A percentile compares a stretch with the other conserved stretches of the same genome.
Evolutionary conservation across 148 eudicot species (phyloP).

Genomic region (Hydrangea macrophylla): DNA sequence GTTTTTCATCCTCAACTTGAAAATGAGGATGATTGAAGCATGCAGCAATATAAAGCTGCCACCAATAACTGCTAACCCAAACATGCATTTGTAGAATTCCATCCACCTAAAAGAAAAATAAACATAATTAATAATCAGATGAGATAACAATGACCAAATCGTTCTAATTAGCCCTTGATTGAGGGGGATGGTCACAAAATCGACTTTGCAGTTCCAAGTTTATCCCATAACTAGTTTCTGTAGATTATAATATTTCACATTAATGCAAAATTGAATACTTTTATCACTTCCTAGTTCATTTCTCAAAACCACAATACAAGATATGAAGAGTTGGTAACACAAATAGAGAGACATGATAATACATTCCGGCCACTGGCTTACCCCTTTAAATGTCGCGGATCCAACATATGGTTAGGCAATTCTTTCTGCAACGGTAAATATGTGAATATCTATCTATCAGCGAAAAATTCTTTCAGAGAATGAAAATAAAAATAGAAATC

Average conservation of each 20-base stretch:
- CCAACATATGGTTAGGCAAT: slow-evolving; percentile 47
- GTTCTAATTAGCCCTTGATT: background rate
- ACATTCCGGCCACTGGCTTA: slow-evolving; percentile 27
- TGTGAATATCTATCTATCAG: slow-evolving; percentile 2
- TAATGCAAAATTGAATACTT: no score
- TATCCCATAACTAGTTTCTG: background rate
- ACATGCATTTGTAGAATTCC: slow-evolving; percentile 73
- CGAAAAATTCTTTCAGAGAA: no score
- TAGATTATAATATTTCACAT: no score
- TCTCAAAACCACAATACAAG: background rate
- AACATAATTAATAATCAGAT: no score
- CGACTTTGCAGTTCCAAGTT: background rate
- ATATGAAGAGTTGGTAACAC: background rate
- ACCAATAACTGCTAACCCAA: slow-evolving; percentile 76
- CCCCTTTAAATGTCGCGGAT: slow-evolving; percentile 59
- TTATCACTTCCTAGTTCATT: background rate
- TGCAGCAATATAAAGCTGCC: slow-evolving; percentile 68
- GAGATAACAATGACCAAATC: background rate
- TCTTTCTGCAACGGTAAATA: slow-evolving; percentile 46
- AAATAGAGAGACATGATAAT: slow-evolving; percentile 1
- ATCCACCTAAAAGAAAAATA: slow-evolving; percentile 60
- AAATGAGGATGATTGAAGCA: slow-evolving; percentile 36
- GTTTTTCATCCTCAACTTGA: slow-evolving; percentile 47
- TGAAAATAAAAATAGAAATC: background rate
- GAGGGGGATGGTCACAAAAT: background rate